These are phyloP conservation scores for Dothistroma pini DNA, from an alignment of 2,329 filamentous ascomycete species.

Conservation along the genomic window DNA sequence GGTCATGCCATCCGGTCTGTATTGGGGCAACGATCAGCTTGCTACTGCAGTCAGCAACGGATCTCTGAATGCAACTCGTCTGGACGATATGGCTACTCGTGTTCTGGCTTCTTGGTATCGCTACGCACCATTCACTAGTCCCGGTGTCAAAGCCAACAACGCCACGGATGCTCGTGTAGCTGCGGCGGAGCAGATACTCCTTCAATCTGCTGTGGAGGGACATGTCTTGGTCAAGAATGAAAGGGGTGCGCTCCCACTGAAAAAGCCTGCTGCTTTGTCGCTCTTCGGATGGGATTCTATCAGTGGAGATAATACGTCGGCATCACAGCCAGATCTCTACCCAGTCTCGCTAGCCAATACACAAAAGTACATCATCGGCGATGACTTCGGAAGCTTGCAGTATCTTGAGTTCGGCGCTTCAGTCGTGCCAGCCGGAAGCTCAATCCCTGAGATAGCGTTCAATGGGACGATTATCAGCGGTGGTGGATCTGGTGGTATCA, in stretches of 20 bases:
- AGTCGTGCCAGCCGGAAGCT: constrained; percentile 7
- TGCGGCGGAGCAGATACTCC: constrained; percentile 45
- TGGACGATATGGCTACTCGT: constrained; percentile 36
- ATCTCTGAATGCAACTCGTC: constrained; percentile 28
- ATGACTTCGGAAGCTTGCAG: constrained; percentile 13
- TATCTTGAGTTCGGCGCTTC: constrained; percentile 12
- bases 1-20: constrained; percentile 29
- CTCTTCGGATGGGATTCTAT: constrained; percentile 38
- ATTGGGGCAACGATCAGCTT: constrained; percentile 29
- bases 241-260: constrained; percentile 53
- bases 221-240: constrained; percentile 62
- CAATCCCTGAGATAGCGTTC: constrained; percentile 22
- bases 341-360: constrained; percentile 14
- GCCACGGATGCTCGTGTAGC: constrained; percentile 53
- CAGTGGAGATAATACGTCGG: constrained; percentile 17
- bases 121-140: constrained; percentile 20
- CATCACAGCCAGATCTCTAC: constrained; percentile 11
- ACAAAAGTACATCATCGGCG: constrained; percentile 15
- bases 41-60: constrained; percentile 34
- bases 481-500: constrained; percentile 30
- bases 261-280: constrained; percentile 49
- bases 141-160: constrained; percentile 50
- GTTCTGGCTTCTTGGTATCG: constrained; percentile 30
- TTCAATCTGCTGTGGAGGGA: constrained; percentile 57
- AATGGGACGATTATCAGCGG: constrained; percentile 31